Evolutionary conservation across 1,139 yeast genomes (phyloP).

Genomic region (Arxiozyma heterogenica): DNA sequence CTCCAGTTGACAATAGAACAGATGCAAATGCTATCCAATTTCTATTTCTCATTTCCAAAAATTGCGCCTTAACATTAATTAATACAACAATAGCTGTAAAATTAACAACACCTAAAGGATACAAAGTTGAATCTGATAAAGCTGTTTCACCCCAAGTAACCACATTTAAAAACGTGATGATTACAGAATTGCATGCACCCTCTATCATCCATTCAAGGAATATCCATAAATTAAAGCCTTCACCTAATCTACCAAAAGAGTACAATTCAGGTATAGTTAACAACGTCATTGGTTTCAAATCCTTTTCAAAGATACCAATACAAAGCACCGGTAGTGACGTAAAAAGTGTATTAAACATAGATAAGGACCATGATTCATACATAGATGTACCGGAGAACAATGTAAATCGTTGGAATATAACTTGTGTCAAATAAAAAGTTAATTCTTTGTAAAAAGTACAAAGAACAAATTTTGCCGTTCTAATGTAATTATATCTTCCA

Average conservation of each 20-base stretch:
- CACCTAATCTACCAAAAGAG: slow-evolving; percentile 62
- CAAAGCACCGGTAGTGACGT: slow-evolving; percentile 88
- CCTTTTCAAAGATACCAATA: slow-evolving; percentile 93
- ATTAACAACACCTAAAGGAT: slow-evolving; percentile 70
- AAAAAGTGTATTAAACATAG: slow-evolving; percentile 93
- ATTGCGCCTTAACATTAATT: slow-evolving; percentile 69
- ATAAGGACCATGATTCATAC: slow-evolving; percentile 91
- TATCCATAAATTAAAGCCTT: slow-evolving; percentile 61
- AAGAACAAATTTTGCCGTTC: slow-evolving; percentile 85
- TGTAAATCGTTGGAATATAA: slow-evolving; percentile 76
- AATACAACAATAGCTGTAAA: slow-evolving; percentile 65
- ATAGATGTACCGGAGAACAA: slow-evolving; percentile 88
- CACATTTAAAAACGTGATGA: slow-evolving; percentile 60
- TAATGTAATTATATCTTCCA: slow-evolving; percentile 88
- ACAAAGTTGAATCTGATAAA: slow-evolving; percentile 60
- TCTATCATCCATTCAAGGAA: slow-evolving; percentile 73
- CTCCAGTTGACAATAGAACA: slow-evolving; percentile 65
- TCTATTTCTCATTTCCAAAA: slow-evolving; percentile 76
- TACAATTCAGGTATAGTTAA: slow-evolving; percentile 90
- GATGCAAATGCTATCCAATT: slow-evolving; percentile 67
- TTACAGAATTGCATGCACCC: slow-evolving; percentile 66
- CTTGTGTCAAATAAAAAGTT: slow-evolving; percentile 79
- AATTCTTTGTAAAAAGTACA: slow-evolving; percentile 94
- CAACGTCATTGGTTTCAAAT: slow-evolving; percentile 76
- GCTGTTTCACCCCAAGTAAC: slow-evolving; percentile 63